Conservation (phyloP, 768 basidiomycete species). For the Podaxis rugospora region DNA sequence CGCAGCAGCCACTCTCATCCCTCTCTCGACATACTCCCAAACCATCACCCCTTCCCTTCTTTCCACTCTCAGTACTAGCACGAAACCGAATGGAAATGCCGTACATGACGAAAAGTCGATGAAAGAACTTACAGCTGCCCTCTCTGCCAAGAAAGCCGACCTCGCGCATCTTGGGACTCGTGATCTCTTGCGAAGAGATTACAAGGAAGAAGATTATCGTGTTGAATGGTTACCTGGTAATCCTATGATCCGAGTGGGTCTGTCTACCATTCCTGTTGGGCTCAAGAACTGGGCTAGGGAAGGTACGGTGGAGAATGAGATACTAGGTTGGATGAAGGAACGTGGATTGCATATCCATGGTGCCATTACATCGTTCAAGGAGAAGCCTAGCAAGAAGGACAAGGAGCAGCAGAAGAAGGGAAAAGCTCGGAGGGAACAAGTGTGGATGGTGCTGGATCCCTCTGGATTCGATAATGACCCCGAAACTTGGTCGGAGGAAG, state of each 20-base stretch:
- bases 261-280: slow-evolving; percentile 77
- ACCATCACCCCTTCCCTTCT: slow-evolving; percentile 20
- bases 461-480: background rate
- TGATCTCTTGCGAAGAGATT: slow-evolving; percentile 91
- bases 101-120: slow-evolving; percentile 39
- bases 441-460: slow-evolving; percentile 48
- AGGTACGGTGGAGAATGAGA: slow-evolving; percentile 36
- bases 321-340: slow-evolving; percentile 59
- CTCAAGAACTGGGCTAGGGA: slow-evolving; percentile 52
- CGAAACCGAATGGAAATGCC: slow-evolving; percentile 16
- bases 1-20: slow-evolving; percentile 61
- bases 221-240: slow-evolving; percentile 36
- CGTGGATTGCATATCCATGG: slow-evolving; percentile 66
- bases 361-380: slow-evolving; percentile 69
- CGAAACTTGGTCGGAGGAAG: slow-evolving; percentile 7
- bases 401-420: slow-evolving; percentile 18
- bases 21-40: slow-evolving; percentile 43
- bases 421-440: slow-evolving; percentile 25
- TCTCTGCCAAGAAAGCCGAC: slow-evolving; percentile 58
- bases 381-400: slow-evolving; percentile 29
- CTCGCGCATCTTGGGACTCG: slow-evolving; percentile 62
- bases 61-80: background rate
- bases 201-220: slow-evolving; percentile 75
- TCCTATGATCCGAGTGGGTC: slow-evolving; percentile 55
- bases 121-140: slow-evolving; percentile 40